Evolutionary conservation across 306 rosid species (phyloP).

Genomic region (Malus fusca): DNA sequence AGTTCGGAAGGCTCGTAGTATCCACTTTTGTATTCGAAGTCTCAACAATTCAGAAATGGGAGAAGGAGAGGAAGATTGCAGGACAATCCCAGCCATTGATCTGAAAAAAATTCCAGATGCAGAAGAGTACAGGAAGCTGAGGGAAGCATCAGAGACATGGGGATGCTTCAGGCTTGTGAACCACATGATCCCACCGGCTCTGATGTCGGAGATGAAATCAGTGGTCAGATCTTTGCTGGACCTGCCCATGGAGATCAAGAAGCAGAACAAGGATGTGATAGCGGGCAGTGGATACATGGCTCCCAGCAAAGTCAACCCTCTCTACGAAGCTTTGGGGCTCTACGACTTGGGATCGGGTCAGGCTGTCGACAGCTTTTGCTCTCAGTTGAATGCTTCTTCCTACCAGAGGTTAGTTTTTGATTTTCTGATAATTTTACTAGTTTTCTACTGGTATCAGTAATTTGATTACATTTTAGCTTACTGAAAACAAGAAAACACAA

Average conservation of each 20-base stretch:
- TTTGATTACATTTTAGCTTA: background rate
- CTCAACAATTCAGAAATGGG: background rate
- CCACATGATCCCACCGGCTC: conserved; percentile 29
- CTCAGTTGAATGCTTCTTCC: conserved; percentile 34
- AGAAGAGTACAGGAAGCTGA: conserved; percentile 30
- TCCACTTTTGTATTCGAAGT: too few relatives aligned
- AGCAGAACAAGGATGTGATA: conserved; percentile 32
- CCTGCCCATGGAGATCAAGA: conserved; percentile 49
- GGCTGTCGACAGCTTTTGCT: conserved; percentile 35
- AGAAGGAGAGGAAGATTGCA: background rate
- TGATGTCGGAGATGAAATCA: conserved; percentile 45
- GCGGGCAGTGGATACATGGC: conserved; percentile 46
- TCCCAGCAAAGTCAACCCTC: conserved; percentile 32
- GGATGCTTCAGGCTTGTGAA: conserved; percentile 59
- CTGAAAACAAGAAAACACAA: too few relatives aligned
- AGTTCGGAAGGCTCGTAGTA: too few relatives aligned
- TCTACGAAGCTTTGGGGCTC: conserved; percentile 42
- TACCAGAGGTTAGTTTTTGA: conserved; percentile 27
- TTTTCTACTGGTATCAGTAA: background rate
- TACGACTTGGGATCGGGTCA: conserved; percentile 38
- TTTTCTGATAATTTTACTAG: background rate
- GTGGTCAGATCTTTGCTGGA: conserved; percentile 36
- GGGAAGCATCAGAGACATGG: conserved; percentile 51
- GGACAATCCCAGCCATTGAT: conserved; percentile 36
- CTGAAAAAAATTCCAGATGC: conserved; percentile 16